Base-by-base conservation (phyloP, 495 filamentous ascomycete genomes). In the Filosporella fistucella region DNA sequence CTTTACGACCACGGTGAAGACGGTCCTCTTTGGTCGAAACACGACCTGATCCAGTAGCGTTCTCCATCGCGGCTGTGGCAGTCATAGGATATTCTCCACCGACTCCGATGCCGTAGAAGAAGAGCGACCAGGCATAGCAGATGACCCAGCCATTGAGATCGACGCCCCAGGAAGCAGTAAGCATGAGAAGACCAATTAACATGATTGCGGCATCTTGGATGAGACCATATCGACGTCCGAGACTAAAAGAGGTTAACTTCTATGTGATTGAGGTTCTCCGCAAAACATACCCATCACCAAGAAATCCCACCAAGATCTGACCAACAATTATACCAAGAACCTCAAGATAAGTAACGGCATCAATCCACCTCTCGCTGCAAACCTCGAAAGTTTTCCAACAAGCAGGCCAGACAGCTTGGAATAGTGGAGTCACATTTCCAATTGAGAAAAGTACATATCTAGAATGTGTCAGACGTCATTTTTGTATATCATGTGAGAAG, bases 41-140 rank as follows among this genome's bases (percentile, higher is more conserved):
- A 59, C 84, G 87, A 32, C 90, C 90, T 28, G 88, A 83, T 16
- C 84, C 80, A 30, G 91, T 81, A 11, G 88, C 85, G 57, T 90
- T 91, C 63, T 96, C 90, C 86, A 96, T 95, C 44, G 89, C 88
- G 17, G 85, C 87, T n/a, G 89, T 95, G 4, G 90, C 90, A 17
- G 90, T 95, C 75, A 95, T 96, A 29, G 90, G 90, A 62, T 96
- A 96, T 67, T 95, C 90, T 42, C 89, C 90, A 63, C 89, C 90
- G 45, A 96, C 89, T 58, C 90, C 90, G 51, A 95, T 77, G 52
- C 86, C 82, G 64, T 95, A 96, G 68, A 96, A 81, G 68, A 94
- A 94, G 24, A 96, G 72, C 16, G 85, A 84, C 83, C 86, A 91
- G 43, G 81, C 84, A 60, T 95, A 96, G 72, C 88, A 93, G 60